Evolutionary conservation across 495 filamentous ascomycete genomes (phyloP), one percentile per base, ranked within the genome.

Genomic region (Baudoinia panamericana): DNA sequence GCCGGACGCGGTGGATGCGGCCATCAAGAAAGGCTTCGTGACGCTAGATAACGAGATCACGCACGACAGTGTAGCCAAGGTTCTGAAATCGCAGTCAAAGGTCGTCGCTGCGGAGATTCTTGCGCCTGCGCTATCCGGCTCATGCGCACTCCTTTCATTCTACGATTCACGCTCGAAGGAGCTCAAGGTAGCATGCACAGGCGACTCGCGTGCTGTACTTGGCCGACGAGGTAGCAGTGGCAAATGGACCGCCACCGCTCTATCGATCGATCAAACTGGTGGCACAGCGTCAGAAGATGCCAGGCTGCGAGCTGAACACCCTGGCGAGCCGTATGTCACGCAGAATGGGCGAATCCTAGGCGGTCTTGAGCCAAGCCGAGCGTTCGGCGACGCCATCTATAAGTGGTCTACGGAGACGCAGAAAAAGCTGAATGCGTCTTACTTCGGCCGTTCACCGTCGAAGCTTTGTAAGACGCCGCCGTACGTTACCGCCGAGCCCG

Each of bases 401-500:
- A 99, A 99, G 60, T 99, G 92, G 92, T 80, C 68, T 30, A 68
- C 69, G 25, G 85, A 94, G 39, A 74, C 80, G 6, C 80, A 88
- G 47, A 73, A 84, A 6, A 75, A 76, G 48, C 72, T 99, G 47
- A 84, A 82, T 59, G 65, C 63, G 23, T 74, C 77, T 12, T 99
- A 87, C 64, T 95, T 95, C 52, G 88, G 80, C 25, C 72, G 83
- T 24, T 80, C 72, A 9, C 75, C 78, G 2, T 73, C 72, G 4
- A 63, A 70, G n/a, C 61, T 78, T 7, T 63, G 94, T 36, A 81
- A 82, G 60, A 94, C 87, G 0, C 92, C 92, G 12, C 92, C 92
- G 0, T 99, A 99, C 54, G 92, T 99, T 15, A 99, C 92, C 5
- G 92, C 92, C 4, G 90, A 99, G 63, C 90, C 90, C 8, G 68